A percentile compares a stretch with the other conserved stretches of the same genome.
phyloP scores from a whole-genome alignment of 148 eudicot species.

The Talinum fruticosum region DNA sequence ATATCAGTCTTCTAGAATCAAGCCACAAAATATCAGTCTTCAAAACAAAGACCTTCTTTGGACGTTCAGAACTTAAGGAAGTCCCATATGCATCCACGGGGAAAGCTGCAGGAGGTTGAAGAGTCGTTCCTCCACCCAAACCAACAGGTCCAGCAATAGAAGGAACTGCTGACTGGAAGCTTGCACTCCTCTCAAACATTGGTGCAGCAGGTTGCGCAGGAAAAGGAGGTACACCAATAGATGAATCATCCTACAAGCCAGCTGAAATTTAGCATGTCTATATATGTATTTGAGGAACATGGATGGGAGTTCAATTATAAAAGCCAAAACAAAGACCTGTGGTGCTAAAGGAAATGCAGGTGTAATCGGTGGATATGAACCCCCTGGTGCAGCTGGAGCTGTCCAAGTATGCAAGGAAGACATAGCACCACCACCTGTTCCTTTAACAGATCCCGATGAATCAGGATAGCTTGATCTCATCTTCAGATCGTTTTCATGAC shows the following conservation, averaged over 20 bases:
- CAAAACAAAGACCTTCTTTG: conserved; percentile 66
- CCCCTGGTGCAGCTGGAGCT: conserved; percentile 46
- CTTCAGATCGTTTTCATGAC: conserved; percentile 48
- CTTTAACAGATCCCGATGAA: conserved; percentile 39
- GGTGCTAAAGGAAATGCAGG: conserved; percentile 47
- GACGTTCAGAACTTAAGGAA: conserved; percentile 65
- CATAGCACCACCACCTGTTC: conserved; percentile 31
- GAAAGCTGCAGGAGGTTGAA: conserved; percentile 57
- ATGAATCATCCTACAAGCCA: conserved; percentile 62
- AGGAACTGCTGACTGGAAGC: conserved; percentile 53
- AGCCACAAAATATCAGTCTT: neutral
- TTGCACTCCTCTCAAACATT: conserved; percentile 54
- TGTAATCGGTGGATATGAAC: conserved; percentile 57
- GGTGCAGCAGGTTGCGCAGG: conserved; percentile 62
- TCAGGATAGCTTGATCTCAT: conserved; percentile 43
- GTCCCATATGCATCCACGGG: conserved; percentile 67
- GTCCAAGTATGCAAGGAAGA: conserved; percentile 63
- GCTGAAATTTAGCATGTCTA: conserved; percentile 21
- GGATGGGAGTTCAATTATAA: conserved; percentile 3
- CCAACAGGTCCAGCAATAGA: conserved; percentile 52
- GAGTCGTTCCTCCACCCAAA: conserved; percentile 47
- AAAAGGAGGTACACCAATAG: conserved; percentile 46
- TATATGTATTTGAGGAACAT: neutral
- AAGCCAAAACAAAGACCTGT: conserved; percentile 47
- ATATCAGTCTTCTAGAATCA: neutral